These are phyloP conservation scores for Sindora glabra DNA, from an alignment of 306 rosid species.

Conservation along the genomic window DNA sequence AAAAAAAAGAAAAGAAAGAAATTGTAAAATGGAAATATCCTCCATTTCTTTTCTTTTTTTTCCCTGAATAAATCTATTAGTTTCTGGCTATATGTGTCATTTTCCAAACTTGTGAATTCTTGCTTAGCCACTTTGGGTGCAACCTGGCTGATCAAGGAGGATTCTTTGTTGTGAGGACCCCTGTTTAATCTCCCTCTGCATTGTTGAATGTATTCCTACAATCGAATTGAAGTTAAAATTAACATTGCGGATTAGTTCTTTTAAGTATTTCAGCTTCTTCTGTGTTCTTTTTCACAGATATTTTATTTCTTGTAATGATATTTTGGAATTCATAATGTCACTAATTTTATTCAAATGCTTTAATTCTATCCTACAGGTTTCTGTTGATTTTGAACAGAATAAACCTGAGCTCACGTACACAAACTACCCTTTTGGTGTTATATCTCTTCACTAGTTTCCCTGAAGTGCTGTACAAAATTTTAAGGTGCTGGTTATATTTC, in stretches of 20 bases:
- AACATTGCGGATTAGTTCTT: not conserved
- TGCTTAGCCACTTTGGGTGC: not conserved
- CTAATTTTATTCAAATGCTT: not conserved
- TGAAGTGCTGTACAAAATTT: slow-evolving; percentile 25
- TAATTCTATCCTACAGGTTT: slow-evolving; percentile 10
- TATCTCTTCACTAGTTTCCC: slow-evolving; percentile 33
- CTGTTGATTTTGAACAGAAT: slow-evolving; percentile 30
- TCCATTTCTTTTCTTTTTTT: no score
- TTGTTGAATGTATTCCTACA: not conserved
- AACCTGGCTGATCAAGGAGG: no score
- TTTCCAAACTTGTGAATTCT: not conserved
- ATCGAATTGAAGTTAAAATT: not conserved
- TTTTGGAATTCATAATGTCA: not conserved
- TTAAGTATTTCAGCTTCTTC: no score
- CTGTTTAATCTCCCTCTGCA: no score
- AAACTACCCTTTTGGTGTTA: slow-evolving; percentile 26
- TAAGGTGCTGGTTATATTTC: slow-evolving; percentile 21
- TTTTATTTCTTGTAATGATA: not conserved
- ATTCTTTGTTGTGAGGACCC: no score
- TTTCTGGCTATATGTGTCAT: not conserved
- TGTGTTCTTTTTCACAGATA: not conserved
- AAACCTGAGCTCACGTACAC: slow-evolving; percentile 29
- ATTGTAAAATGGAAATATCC: no score
- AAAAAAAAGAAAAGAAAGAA: no score
- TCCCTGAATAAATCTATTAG: not conserved